Conservation (phyloP, 495 filamentous ascomycete species). For the Neurospora hispaniola region DNA sequence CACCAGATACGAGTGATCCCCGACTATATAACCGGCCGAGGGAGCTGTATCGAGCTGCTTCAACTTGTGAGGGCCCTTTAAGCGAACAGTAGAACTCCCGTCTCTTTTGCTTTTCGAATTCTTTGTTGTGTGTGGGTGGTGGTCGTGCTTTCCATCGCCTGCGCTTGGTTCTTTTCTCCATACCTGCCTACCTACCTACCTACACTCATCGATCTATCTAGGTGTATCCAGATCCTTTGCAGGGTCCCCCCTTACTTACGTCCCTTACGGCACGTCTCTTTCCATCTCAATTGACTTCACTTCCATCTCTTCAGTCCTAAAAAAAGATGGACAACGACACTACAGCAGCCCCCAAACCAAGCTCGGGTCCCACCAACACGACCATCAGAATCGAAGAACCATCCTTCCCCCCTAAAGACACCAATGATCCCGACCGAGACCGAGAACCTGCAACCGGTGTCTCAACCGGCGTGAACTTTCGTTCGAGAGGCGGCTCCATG, state of each 20-base stretch:
- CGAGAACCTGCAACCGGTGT: too few species aligned
- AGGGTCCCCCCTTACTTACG: not conserved
- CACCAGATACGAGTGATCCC: not conserved
- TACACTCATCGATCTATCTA: not conserved
- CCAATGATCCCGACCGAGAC: not conserved
- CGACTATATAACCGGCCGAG: not conserved
- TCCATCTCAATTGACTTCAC: not conserved
- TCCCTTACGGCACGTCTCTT: not conserved
- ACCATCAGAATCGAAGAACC: not conserved
- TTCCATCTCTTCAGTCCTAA: too few species aligned
- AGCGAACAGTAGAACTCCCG: not conserved
- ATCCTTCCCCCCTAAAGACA: not conserved
- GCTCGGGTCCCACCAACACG: not conserved
- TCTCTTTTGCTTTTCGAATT: not conserved
- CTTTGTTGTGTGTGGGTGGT: not conserved
- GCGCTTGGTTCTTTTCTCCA: not conserved
- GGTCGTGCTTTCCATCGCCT: not conserved
- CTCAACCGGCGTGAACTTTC: not conserved
- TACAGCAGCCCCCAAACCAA: not conserved
- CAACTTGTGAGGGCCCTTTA: not conserved
- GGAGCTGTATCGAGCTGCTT: not conserved
- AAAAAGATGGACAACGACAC: not conserved
- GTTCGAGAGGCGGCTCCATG: not conserved
- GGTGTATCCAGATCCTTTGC: not conserved
- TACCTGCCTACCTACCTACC: too few species aligned